Evolutionary conservation across 1,284 basidiomycete species (phyloP), one percentile per base, ranked within the genome.

Genomic region (Mycena citricolor): DNA sequence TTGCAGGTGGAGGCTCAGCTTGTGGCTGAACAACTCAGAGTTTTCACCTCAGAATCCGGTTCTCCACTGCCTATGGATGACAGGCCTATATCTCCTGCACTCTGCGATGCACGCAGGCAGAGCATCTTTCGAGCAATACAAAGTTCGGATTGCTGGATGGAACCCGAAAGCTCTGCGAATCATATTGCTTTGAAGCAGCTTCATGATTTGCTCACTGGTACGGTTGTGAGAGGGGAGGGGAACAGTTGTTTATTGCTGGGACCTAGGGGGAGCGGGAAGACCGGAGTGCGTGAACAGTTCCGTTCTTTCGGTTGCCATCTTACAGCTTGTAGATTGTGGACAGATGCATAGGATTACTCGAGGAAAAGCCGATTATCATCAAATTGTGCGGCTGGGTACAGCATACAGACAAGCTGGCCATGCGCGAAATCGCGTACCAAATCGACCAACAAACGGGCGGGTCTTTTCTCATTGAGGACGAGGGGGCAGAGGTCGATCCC

Each of bases 401-500:
- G 54, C 79, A 76, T 21, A 90, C 84, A 36, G 94, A 97, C 61
- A 77, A 87, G 21, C 69, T 91, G 4, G 94, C 94, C n/a, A 81
- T 97, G 61, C 81, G 86, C n/a, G 91, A 95, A 64, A 89, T 97
- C 55, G 90, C 90, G 0, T 72, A 84, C 41, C 94, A 98, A 58
- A 64, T 93, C 4, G 68, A 76, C 7, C 70, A 77, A 49, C 86
- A 89, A 62, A 86, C 81, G 1, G 86, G 82, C 5, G 65, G 67
- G 19, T 70, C 74, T 1, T 73, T 80, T 44, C 58, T 78, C 3
- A 57, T 73, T 5, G 74, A 76, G 11, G 63, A 62, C 2, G 69
- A 65, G 12, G 53, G 44, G 10, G 32, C 46, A 16, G 67, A 67
- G n/a, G 58, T 54, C 13, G 68, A 69, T 41, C 66, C 67, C n/a